Percentiles rank a stretch among this genome's conserved stretches.
These are phyloP conservation scores for Raphanus sativus DNA, from an alignment of 345 rosid genomes.

Conservation along the genomic window DNA sequence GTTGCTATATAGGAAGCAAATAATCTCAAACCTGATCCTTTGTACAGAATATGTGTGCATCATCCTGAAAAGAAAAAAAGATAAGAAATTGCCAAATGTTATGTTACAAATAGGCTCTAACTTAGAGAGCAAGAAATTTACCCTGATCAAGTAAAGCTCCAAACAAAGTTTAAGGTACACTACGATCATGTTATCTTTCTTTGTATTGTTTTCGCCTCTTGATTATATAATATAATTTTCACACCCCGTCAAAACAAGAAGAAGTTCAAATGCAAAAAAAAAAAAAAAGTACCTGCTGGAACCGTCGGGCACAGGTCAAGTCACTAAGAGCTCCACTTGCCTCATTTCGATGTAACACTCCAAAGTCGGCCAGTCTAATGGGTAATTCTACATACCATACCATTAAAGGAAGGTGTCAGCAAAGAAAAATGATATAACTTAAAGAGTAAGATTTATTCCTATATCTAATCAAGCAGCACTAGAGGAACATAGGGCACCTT, in stretches of 20 bases:
- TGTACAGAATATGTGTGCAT: slow-evolving; percentile 94
- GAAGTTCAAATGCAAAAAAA: too few species aligned
- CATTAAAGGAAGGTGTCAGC: not conserved
- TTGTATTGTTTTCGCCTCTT: too few species aligned
- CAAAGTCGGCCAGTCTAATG: slow-evolving; percentile 92
- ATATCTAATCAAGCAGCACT: not conserved
- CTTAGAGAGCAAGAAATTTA: too few species aligned
- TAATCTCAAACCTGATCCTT: slow-evolving; percentile 65
- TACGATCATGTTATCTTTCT: too few species aligned
- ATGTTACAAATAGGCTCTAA: too few species aligned
- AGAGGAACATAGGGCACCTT: slow-evolving; percentile 49
- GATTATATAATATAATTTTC: too few species aligned
- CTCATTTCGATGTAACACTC: slow-evolving; percentile 93
- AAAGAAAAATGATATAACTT: not conserved
- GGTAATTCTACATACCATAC: slow-evolving; percentile 70
- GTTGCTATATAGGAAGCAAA: not conserved
- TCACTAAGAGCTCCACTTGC: slow-evolving; percentile 99
- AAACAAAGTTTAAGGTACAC: too few species aligned
- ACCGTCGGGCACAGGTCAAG: slow-evolving; percentile 92
- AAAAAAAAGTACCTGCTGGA: slow-evolving; percentile 74
- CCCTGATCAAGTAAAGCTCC: too few species aligned
- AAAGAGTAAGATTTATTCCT: not conserved
- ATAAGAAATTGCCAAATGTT: too few species aligned
- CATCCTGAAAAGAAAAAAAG: slow-evolving; percentile 60
- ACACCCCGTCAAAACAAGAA: too few species aligned